Evolutionary conservation across 176 grass and related monocot genomes (phyloP), one percentile per base, ranked within the genome.

Genomic region (Triticum urartu): DNA sequence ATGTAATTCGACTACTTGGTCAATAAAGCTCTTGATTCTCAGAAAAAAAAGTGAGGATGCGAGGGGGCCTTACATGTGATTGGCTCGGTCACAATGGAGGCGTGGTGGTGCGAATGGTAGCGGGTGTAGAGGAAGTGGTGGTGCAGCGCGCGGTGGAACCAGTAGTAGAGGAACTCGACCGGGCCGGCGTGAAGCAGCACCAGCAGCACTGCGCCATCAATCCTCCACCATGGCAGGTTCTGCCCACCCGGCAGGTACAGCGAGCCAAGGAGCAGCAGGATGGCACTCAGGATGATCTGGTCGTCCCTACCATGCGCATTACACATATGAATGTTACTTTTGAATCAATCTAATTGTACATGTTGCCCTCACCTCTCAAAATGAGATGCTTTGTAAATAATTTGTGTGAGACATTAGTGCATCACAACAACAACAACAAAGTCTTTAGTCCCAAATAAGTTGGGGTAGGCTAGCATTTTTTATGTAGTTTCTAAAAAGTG

Each of bases 91-190:
- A 95, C 90, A 32, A 92, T 85, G 43, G 90, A 95, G 3, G 90
- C 68, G 59, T 95, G 88, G 70, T 95, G 90, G 54, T 92, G 88
- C 2, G 93, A 95, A 11, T 92, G 93, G 76, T 92, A 92, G 22
- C 93, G 88, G 2, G 86, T 78, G 73, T 92, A 93, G 52, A 91
- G 91, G 76, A 86, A 91, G 47, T 95, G 93, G 77, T 98, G 95
- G 84, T 98, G 95, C 78, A 98, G 89, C 4, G 91, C 93, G 24
- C 93, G 91, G 87, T 98, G 91, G 63, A 98, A 61, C 88, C 93
- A 95, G 90, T 95, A 92, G 83, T 95, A 95, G 38, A 95, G 42
- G 83, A 92, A 90, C 88, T 95, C 93, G 13, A 92, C 90, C 0
- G 90, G 90, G 7, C 90, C 91, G 1, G 63, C 68, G 70, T 93